Base-by-base conservation (phyloP, 192 early-diverging fungal genomes). In the Lobosporangium transversale region DNA sequence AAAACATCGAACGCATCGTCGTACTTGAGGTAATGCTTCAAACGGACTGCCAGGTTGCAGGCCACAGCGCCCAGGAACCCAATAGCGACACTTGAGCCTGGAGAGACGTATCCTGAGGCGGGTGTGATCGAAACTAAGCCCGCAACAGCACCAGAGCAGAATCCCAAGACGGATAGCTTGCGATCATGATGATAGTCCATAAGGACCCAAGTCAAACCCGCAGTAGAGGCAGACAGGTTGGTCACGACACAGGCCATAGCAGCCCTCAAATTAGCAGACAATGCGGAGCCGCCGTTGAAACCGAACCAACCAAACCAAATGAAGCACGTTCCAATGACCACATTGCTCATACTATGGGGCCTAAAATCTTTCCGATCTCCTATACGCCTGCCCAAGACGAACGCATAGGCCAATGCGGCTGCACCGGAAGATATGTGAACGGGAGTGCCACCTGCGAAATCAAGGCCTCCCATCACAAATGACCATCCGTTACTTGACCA, bases 231-330 rank as follows among this genome's bases (percentile, higher is more conserved):
- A 52, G 95, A 89, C 36, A 98, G 64, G 78, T 97, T 94, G 20
- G 95, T 97, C 47, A 92, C 91, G 23, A 92, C 73, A 35, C 85
- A 88, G 23, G 96, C 95, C 89, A 94, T 91, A 31, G 87, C 94
- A 37, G 95, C 94, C 55, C 97, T 91, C 30, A 92, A 65, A 58
- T 93, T 96, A 30, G 92, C 90, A 2, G 87, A 84, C 31, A 92
- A 80, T 14, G 90, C 92, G 33, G 91, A 92, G 42, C 96, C 97
- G 53, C 90, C 95, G 80, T 99, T 97, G 86, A 98, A 98, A 0
- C 94, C 95, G 53, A 94, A 93, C 96, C 96, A 98, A 49, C 96
- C 95, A 55, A 96, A 95, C 94, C 95, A 97, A 50, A 98, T 85
- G 45, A 98, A 85, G 36, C 88, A 86, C 26, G 92, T 91, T 23